phyloP scores from a whole-genome alignment of 2,329 filamentous ascomycete genomes.

The Cordyceps cicadae region DNA sequence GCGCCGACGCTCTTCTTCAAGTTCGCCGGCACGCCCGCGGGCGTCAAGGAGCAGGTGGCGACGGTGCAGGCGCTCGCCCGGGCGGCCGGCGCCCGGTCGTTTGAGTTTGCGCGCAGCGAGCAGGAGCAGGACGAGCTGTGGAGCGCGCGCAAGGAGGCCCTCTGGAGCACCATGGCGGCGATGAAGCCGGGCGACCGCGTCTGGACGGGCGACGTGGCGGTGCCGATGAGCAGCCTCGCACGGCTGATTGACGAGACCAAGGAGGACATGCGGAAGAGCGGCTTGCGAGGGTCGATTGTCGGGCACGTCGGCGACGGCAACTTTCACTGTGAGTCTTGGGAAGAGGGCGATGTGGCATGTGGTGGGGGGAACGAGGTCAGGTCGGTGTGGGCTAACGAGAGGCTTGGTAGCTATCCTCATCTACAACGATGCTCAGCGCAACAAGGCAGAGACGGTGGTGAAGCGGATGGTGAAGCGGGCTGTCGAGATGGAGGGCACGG shows the following conservation, averaged over 20 bases:
- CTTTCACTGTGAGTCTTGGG: constrained; percentile 50
- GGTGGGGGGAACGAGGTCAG: too few species aligned
- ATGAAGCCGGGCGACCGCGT: constrained; percentile 59
- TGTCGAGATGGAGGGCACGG: constrained; percentile 76
- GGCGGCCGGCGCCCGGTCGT: constrained; percentile 53
- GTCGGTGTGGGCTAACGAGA: neutral
- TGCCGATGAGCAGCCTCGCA: constrained; percentile 66
- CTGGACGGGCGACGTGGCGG: constrained; percentile 82
- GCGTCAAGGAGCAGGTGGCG: constrained; percentile 70
- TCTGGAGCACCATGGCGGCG: constrained; percentile 71
- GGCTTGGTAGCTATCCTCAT: constrained; percentile 39
- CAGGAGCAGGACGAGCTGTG: constrained; percentile 71
- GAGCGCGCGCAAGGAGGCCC: constrained; percentile 74
- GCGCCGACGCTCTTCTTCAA: constrained; percentile 78
- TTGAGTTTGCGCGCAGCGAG: constrained; percentile 66
- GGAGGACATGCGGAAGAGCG: constrained; percentile 34
- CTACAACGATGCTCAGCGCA: constrained; percentile 58
- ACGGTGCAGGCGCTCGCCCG: constrained; percentile 58
- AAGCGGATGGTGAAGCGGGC: constrained; percentile 81
- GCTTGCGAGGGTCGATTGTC: constrained; percentile 45
- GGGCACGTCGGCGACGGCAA: constrained; percentile 73
- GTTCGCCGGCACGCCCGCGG: constrained; percentile 60
- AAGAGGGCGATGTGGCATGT: neutral
- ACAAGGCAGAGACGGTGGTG: constrained; percentile 60
- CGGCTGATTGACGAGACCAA: constrained; percentile 69